phyloP scores from a whole-genome alignment of 169 alveolate species.

The Eimeria maxima region DNA sequence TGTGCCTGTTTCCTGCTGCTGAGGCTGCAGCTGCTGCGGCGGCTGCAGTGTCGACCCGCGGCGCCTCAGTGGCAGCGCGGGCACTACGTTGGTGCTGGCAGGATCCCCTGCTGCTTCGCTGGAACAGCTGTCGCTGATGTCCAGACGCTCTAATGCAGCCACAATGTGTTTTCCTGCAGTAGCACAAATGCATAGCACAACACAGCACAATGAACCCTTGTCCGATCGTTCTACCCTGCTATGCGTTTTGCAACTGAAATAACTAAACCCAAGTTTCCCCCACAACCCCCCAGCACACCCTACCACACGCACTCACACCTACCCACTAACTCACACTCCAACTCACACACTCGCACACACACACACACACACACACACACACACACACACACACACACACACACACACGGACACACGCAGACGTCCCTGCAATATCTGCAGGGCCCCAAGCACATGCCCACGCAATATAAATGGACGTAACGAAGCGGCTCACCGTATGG shows the following conservation, averaged over 20 bases:
- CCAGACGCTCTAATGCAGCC: slow-evolving; percentile 85
- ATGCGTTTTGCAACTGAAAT: too few species aligned
- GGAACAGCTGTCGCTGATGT: slow-evolving; percentile 2
- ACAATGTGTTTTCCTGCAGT: slow-evolving; percentile 86
- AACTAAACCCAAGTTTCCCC: too few species aligned
- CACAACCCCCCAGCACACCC: too few species aligned
- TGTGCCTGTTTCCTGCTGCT: slow-evolving; percentile 26
- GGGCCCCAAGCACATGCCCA: background rate
- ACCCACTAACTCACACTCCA: too few species aligned
- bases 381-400: too few species aligned
- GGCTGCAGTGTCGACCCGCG: slow-evolving; percentile 42
- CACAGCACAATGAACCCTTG: too few species aligned
- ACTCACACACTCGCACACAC: too few species aligned
- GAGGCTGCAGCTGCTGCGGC: slow-evolving; percentile 59
- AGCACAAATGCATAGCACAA: background rate
- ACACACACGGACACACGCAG: background rate
- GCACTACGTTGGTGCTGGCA: background rate
- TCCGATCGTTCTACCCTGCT: too few species aligned
- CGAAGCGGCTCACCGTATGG: slow-evolving; percentile 68
- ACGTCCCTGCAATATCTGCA: background rate
- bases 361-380: too few species aligned
- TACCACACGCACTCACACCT: too few species aligned
- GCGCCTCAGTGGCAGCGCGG: slow-evolving; percentile 18
- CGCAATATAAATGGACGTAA: background rate
- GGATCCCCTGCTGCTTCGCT: slow-evolving; percentile 8